These are phyloP conservation scores for Aspergillus oerlinghausenensis DNA, from an alignment of 2,329 filamentous ascomycete species.

Conservation along the genomic window DNA sequence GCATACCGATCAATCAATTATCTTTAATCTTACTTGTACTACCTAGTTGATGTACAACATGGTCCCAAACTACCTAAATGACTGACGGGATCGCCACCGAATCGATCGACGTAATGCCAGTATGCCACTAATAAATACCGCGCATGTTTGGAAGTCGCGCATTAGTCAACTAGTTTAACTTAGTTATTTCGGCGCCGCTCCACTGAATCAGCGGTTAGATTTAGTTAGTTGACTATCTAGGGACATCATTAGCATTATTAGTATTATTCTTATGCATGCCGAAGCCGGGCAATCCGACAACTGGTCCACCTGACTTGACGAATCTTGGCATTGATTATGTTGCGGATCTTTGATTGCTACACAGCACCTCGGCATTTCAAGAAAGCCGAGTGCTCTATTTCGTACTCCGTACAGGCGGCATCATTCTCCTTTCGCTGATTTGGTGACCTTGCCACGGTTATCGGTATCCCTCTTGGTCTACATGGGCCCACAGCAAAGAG, in stretches of 20 bases:
- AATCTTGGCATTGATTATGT: not conserved
- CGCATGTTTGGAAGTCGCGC: too few relatives aligned
- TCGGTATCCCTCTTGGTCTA: not conserved
- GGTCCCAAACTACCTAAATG: too few relatives aligned
- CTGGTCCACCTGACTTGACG: not conserved
- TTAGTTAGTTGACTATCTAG: too few relatives aligned
- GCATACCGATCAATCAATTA: not conserved
- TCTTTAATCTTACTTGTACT: not conserved
- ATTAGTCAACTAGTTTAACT: not conserved
- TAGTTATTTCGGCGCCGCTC: not conserved
- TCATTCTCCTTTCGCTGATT: not conserved
- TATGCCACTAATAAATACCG: not conserved
- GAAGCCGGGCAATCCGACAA: not conserved
- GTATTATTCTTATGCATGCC: not conserved
- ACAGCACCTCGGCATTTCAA: not conserved
- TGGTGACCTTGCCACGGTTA: not conserved
- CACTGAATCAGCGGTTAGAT: not conserved
- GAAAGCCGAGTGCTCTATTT: not conserved
- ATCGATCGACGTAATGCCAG: not conserved
- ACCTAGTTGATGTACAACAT: too few relatives aligned
- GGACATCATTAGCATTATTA: too few relatives aligned
- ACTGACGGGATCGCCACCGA: not conserved
- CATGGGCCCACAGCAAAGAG: not conserved
- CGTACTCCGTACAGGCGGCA: not conserved
- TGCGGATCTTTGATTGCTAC: not conserved